Conservation (phyloP, 371 early-diverging fungal genomes). For the Chytridium lagenaria region DNA sequence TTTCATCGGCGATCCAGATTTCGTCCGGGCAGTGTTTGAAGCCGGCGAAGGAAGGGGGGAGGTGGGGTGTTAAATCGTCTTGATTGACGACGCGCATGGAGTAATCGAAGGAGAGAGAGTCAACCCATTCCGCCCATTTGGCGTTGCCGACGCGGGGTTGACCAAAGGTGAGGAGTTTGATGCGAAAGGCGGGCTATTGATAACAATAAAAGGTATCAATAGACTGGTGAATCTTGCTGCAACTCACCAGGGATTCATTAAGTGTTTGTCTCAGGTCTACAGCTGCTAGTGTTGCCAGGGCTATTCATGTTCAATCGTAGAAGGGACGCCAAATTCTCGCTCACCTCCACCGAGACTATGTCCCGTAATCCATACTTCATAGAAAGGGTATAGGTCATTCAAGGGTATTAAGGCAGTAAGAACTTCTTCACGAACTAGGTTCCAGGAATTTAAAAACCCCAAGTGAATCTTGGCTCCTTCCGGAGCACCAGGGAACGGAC, state of each 20-base stretch:
- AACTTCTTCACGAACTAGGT: slow-evolving; percentile 30
- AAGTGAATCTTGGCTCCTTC: slow-evolving; percentile 36
- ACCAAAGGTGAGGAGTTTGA: slow-evolving; percentile 34
- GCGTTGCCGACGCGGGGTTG: slow-evolving; percentile 44
- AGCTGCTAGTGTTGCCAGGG: slow-evolving; percentile 38
- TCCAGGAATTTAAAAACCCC: slow-evolving; percentile 38
- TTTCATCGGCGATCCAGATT: slow-evolving; percentile 36
- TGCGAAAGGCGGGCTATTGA: slow-evolving; percentile 6
- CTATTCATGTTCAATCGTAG: slow-evolving; percentile 5
- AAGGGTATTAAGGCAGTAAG: neutral
- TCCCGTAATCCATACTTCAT: slow-evolving; percentile 33
- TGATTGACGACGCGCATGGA: slow-evolving; percentile 41
- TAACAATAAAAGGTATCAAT: slow-evolving; percentile 11
- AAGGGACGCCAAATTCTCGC: neutral
- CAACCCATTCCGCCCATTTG: slow-evolving; percentile 35
- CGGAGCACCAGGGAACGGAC: slow-evolving; percentile 36
- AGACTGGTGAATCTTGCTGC: neutral
- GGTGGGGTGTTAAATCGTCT: slow-evolving; percentile 45
- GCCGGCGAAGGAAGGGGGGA: slow-evolving; percentile 37
- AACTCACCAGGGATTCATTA: slow-evolving; percentile 19
- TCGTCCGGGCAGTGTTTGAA: slow-evolving; percentile 37
- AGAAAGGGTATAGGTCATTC: slow-evolving; percentile 5
- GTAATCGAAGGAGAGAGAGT: slow-evolving; percentile 18
- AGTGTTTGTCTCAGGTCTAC: slow-evolving; percentile 31
- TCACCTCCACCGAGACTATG: slow-evolving; percentile 38